Conservation (phyloP, 352 stramenopile species). For the Phytophthora cajani region DNA sequence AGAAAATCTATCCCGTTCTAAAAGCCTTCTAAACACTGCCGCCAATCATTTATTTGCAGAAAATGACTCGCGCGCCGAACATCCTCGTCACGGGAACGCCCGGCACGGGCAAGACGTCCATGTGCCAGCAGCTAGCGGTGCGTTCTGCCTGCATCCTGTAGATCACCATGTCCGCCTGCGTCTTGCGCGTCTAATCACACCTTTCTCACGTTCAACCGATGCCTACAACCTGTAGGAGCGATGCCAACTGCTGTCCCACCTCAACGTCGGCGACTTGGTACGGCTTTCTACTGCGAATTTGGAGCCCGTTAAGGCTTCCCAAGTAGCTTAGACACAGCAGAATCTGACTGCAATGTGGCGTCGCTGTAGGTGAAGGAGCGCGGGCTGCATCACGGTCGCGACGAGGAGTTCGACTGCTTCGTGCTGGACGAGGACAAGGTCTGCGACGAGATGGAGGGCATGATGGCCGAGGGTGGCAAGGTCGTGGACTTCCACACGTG, state of each 20-base stretch:
- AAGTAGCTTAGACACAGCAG: background rate
- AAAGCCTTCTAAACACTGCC: background rate
- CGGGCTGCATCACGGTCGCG: conserved; percentile 79
- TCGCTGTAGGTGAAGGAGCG: conserved; percentile 66
- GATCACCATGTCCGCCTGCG: background rate
- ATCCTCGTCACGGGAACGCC: conserved; percentile 98
- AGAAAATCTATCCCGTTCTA: background rate
- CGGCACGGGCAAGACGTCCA: conserved; percentile 95
- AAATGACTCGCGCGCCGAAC: conserved; percentile 87
- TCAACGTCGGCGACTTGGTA: conserved; percentile 96
- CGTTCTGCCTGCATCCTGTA: conserved; percentile 11
- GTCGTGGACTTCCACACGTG: conserved; percentile 98
- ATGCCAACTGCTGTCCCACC: conserved; percentile 84
- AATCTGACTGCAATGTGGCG: conserved; percentile 21
- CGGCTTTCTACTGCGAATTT: conserved; percentile 7
- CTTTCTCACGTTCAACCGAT: conserved; percentile 12
- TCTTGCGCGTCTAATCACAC: conserved; percentile 16
- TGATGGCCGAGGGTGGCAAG: conserved; percentile 89
- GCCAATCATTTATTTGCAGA: conserved; percentile 24
- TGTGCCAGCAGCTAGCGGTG: conserved; percentile 91
- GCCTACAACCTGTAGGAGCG: conserved; percentile 57
- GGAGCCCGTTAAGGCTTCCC: background rate
- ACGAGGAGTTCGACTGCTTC: conserved; percentile 96
- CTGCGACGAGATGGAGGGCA: conserved; percentile 94
- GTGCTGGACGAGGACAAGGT: conserved; percentile 98